Base-by-base conservation (phyloP, 345 rosid species). In the Nasturtium officinale region DNA sequence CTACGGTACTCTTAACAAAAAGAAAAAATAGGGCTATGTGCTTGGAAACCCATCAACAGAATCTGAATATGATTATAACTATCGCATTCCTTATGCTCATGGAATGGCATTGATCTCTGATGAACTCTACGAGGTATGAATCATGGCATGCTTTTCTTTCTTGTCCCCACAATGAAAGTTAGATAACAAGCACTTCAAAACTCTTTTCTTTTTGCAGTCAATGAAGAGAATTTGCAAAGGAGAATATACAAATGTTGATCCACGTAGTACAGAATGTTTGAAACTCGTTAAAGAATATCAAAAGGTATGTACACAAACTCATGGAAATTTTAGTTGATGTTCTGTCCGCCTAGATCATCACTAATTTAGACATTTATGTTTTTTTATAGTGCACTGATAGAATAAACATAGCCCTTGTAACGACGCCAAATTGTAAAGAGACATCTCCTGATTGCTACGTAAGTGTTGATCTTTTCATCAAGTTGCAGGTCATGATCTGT, bases 11-110 rank as follows among this genome's bases (percentile, higher is more conserved):
- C 28, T 40, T 28, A 13, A 38, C 3, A 10, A 38, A 0, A 38
- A 37, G 2, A 28, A 21, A 26, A 53, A 80, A 52, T 75, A 89
- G 96, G 97, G 96, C 52, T 89, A 82, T 73, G 26, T 89, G 15
- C 81, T 89, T 6, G 96, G 96, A 30, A 89, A 89, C 73, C 85
- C 91, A 3, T 0, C 0, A n/a, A 84, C 91, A 12, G 81, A 74
- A 8, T 0, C 0, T 12, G 67, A 52, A 16, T 18, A 63, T 30
- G 84, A 85, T 40, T 9, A 0, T 23, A 89, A 84, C 74, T 69
- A 84, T 45, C 79, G 73, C 30, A 59, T 89, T 57, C 65, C 72
- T 10, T 87, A 64, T 52, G 83, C 86, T 28, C 85, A 82, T 54
- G 82, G 85, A 23, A 74, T 83, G 87, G 81, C 80, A 29, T 75